phyloP scores from a whole-genome alignment of 768 basidiomycete genomes.

The Kwoniella dendrophila region DNA sequence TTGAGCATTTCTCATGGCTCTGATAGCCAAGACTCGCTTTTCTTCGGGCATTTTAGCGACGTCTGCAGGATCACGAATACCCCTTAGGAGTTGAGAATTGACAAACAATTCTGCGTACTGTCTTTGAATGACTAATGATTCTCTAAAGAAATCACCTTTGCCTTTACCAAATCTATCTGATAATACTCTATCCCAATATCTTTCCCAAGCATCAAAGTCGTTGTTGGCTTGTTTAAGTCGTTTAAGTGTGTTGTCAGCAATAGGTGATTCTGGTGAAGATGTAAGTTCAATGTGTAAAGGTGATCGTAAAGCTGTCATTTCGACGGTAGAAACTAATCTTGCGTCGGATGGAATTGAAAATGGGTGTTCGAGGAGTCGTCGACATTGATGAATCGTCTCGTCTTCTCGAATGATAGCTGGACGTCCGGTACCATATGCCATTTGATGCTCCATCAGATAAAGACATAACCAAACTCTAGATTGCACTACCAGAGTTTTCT shows the following conservation, averaged over 20 bases:
- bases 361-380: constrained; percentile 79
- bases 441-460: constrained; percentile 89
- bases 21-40: constrained; percentile 76
- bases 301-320: constrained; percentile 82
- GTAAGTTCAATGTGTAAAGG: constrained; percentile 78
- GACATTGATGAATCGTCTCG: constrained; percentile 81
- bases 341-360: constrained; percentile 89
- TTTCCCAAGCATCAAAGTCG: constrained; percentile 78
- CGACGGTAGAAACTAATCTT: constrained; percentile 91
- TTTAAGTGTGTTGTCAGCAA: constrained; percentile 72
- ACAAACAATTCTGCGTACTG: constrained; percentile 55
- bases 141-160: constrained; percentile 78
- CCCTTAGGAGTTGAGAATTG: constrained; percentile 53
- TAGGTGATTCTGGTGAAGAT: constrained; percentile 70
- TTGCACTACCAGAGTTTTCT: constrained; percentile 76
- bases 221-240: constrained; percentile 72
- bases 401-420: constrained; percentile 91
- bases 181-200: constrained; percentile 54
- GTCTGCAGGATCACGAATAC: constrained; percentile 80
- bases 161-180: constrained; percentile 59
- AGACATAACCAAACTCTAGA: constrained; percentile 91
- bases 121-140: constrained; percentile 74
- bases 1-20: constrained; percentile 79
- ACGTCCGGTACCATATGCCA: constrained; percentile 92
- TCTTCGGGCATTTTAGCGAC: constrained; percentile 77